These are phyloP conservation scores for Raddia distichophylla DNA, from an alignment of 176 grass and related monocot genomes.

Conservation along the genomic window DNA sequence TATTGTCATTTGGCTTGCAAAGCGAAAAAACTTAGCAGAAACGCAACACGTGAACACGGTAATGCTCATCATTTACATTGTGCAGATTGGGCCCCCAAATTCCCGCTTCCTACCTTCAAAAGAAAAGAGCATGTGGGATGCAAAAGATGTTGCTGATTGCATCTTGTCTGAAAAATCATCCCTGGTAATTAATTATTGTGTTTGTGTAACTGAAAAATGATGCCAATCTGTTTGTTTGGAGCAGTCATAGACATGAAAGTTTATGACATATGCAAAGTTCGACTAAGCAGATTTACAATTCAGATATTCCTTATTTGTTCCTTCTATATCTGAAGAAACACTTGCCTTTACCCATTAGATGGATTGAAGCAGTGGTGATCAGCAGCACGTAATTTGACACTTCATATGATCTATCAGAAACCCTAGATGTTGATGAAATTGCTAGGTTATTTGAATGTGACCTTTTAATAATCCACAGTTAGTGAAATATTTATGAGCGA, in stretches of 20 bases:
- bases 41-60: neutral
- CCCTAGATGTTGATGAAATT: neutral
- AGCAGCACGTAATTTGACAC: neutral
- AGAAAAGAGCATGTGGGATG: slow-evolving; percentile 77
- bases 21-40: neutral
- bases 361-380: neutral
- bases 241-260: neutral
- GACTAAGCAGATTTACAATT: slow-evolving; percentile 8
- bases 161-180: slow-evolving; percentile 90
- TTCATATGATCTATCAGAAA: neutral
- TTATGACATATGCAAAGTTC: slow-evolving; percentile 13
- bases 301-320: slow-evolving; percentile 10
- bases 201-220: slow-evolving; percentile 11
- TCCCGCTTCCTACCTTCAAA: slow-evolving; percentile 70
- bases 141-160: slow-evolving; percentile 95
- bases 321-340: neutral
- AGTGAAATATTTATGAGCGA: slow-evolving; percentile 15
- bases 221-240: neutral
- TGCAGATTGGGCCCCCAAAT: slow-evolving; percentile 92
- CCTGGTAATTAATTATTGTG: slow-evolving; percentile 48
- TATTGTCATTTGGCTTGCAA: neutral
- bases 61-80: slow-evolving; percentile 3
- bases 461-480: slow-evolving; percentile 12
- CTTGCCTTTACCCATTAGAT: neutral
- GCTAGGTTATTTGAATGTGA: neutral